Conservation (phyloP, 2,329 filamentous ascomycete species). For the Neurospora sp. region DNA sequence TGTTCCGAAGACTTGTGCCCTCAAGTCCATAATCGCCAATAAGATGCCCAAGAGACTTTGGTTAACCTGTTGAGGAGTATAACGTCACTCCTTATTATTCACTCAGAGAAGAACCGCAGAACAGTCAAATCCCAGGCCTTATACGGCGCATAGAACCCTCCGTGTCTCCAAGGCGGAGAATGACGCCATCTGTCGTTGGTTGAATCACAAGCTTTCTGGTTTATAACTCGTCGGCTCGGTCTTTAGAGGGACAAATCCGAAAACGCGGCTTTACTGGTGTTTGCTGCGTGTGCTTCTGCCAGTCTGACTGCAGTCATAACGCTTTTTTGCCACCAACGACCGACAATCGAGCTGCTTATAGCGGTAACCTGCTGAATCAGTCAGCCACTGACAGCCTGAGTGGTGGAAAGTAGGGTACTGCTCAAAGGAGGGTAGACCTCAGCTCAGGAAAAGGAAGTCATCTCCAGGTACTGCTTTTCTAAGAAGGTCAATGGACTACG, state of each 20-base stretch:
- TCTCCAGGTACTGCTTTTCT: background rate
- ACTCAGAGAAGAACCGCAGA: background rate
- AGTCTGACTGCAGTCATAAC: background rate
- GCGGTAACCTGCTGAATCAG: background rate
- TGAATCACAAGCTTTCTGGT: background rate
- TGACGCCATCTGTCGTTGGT: background rate
- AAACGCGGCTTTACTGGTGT: background rate
- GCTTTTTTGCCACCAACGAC: background rate
- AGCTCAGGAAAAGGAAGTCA: background rate
- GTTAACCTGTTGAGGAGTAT: background rate
- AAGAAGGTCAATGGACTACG: background rate
- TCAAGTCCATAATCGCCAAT: background rate
- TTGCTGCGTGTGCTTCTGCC: background rate
- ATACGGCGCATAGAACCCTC: background rate
- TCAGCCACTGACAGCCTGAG: background rate
- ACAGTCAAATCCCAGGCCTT: background rate
- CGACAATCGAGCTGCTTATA: background rate
- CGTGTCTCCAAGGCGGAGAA: background rate
- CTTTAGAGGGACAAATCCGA: background rate
- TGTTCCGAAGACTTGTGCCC: background rate
- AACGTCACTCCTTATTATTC: background rate
- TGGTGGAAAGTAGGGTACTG: background rate
- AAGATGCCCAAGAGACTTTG: background rate
- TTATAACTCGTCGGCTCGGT: background rate
- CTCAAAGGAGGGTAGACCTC: background rate